Conservation (phyloP, 495 filamentous ascomycete species). For the Staphylotrichum tortipilum region DNA sequence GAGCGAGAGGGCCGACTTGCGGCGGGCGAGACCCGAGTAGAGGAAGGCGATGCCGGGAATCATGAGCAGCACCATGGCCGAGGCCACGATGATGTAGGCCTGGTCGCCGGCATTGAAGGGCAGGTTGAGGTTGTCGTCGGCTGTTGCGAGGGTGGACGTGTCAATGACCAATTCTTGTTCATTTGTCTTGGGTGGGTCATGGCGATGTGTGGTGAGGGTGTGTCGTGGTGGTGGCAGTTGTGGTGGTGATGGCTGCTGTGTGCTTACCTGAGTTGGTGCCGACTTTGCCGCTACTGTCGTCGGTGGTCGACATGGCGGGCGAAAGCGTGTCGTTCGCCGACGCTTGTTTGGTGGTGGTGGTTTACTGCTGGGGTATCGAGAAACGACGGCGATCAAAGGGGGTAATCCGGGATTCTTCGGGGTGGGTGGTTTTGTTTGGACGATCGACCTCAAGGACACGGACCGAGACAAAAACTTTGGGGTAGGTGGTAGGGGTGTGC, state of each 20-base stretch:
- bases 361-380: not conserved
- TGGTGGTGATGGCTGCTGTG: not conserved
- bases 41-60: conserved; percentile 93
- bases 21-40: conserved; percentile 94
- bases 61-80: conserved; percentile 96
- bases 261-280: conserved; percentile 9
- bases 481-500: not conserved
- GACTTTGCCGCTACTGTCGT: conserved; percentile 1
- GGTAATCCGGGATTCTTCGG: too few relatives aligned
- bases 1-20: conserved; percentile 90
- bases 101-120: conserved; percentile 58
- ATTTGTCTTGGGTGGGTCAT: too few relatives aligned
- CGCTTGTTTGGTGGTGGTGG: not conserved
- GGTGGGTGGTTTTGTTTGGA: too few relatives aligned
- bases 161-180: not conserved
- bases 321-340: not conserved
- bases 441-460: not conserved
- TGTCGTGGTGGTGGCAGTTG: too few relatives aligned
- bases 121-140: conserved; percentile 63
- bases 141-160: conserved; percentile 29
- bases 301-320: conserved; percentile 11
- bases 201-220: too few relatives aligned
- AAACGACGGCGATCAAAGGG: too few relatives aligned
- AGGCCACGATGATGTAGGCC: conserved; percentile 84
- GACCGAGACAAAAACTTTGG: not conserved